Conservation (phyloP, 306 rosid genomes). For the Lathyrus tuberosus region DNA sequence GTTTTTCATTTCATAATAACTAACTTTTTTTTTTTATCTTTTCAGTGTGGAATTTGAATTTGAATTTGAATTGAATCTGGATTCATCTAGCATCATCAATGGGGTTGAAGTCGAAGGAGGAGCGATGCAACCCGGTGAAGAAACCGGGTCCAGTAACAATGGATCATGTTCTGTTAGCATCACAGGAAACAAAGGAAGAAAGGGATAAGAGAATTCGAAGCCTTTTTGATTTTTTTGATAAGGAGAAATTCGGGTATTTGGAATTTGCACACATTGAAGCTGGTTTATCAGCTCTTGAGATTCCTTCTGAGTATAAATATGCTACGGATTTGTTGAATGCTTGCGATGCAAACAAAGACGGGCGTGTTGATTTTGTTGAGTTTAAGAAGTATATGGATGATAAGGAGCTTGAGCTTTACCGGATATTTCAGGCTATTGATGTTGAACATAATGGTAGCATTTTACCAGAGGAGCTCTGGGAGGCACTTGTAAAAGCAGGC, state of each 20-base stretch:
- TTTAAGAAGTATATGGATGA: conserved; percentile 88
- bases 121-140: conserved; percentile 62
- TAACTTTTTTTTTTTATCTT: not conserved
- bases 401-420: conserved; percentile 90
- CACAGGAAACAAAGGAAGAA: conserved; percentile 81
- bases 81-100: conserved; percentile 14
- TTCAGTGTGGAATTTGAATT: conserved; percentile 11
- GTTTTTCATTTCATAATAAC: not conserved
- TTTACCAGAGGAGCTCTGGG: conserved; percentile 94
- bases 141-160: conserved; percentile 69
- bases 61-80: not conserved
- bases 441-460: conserved; percentile 91
- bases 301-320: conserved; percentile 84
- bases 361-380: conserved; percentile 73
- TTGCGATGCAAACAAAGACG: conserved; percentile 78
- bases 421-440: conserved; percentile 91
- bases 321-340: conserved; percentile 81
- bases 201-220: conserved; percentile 68
- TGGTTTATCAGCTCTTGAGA: conserved; percentile 79
- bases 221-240: conserved; percentile 79
- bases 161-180: conserved; percentile 87
- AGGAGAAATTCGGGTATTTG: conserved; percentile 63
- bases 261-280: conserved; percentile 74
- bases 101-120: conserved; percentile 46
- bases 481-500: conserved; percentile 90